Conservation (phyloP, 2,329 filamentous ascomycete species). For the Alternaria sp. region DNA sequence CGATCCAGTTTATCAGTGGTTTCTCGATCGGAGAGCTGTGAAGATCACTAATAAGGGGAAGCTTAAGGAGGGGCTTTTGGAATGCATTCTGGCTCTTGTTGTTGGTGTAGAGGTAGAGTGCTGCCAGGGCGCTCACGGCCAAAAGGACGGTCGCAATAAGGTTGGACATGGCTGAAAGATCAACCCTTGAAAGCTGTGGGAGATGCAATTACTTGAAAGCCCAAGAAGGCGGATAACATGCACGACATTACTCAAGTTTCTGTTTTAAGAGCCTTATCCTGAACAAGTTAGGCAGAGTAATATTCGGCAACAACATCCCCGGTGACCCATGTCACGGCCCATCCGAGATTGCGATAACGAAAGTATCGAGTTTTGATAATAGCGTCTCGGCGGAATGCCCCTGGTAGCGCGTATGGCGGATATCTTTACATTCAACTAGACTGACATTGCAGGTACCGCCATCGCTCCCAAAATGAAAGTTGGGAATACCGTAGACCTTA, state of each 20-base stretch:
- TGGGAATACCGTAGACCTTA: neutral
- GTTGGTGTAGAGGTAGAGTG: slow-evolving; percentile 7
- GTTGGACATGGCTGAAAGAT: slow-evolving; percentile 10
- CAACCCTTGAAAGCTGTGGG: neutral
- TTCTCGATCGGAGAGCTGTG: slow-evolving; percentile 17
- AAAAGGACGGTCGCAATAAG: slow-evolving; percentile 6
- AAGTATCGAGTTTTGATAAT: neutral
- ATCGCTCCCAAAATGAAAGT: neutral
- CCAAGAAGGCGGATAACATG: neutral
- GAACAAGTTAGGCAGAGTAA: neutral
- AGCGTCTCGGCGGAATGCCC: neutral
- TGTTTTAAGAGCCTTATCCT: neutral
- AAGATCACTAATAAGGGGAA: slow-evolving; percentile 19
- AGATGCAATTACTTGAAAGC: neutral
- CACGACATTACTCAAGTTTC: slow-evolving; percentile 5
- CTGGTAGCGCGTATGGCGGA: neutral
- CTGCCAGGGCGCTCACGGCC: slow-evolving; percentile 6
- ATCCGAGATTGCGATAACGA: neutral
- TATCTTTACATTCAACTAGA: neutral
- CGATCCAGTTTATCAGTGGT: slow-evolving; percentile 17
- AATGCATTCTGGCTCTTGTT: slow-evolving; percentile 1
- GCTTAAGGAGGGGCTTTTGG: slow-evolving; percentile 14
- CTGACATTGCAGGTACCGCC: neutral
- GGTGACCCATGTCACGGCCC: neutral
- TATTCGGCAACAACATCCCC: neutral